Base-by-base conservation (phyloP, 345 rosid species). In the Barbarea vulgaris region DNA sequence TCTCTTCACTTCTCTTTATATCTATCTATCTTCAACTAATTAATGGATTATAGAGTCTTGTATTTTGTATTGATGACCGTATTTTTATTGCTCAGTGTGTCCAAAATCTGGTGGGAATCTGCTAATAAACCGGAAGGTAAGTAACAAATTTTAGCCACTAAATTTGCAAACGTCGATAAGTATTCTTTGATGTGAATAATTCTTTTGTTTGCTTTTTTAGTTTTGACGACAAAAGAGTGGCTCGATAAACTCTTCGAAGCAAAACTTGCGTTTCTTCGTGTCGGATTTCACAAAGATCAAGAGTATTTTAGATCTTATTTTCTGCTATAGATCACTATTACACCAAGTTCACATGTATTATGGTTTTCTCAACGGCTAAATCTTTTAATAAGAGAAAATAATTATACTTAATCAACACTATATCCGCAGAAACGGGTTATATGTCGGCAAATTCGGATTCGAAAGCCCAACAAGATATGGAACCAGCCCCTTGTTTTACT, bases 71-170 rank as follows among this genome's bases (percentile, higher is more conserved):
- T 68, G 17, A 28, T 76, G 69, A 14, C 64, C 17, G n/a, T 61
- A 19, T 68, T 68, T 60, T 47, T 68, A 17, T 53, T 76, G 64
- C 25, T 39, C 28, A 76, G 37, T 59, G 21, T 60, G 19, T 76
- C 21, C 63, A 68, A 68, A 51, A 60, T 75, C 47, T 68, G 79
- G 74, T 68, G 68, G 69, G 79, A 76, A 76, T n/a, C 52, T 60
- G 15, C 63, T 19, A 9, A 21, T 51, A 68, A 76, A 68, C 69
- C 30, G 13, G 55, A 9, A 68, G 69, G 74, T 76, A 44, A 68
- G 54, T 60, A 27, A 24, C 31, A 18, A 0, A 46, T 9, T n/a
- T 56, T n/a, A 56, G 59, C 17, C 57, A 50, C 47, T 57, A 47
- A 65, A 47, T 47, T 19, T 74, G 18, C 25, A 57, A 64, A 64